Conservation (phyloP, 495 filamentous ascomycete genomes). For the Massariosphaeria phaeospora region DNA sequence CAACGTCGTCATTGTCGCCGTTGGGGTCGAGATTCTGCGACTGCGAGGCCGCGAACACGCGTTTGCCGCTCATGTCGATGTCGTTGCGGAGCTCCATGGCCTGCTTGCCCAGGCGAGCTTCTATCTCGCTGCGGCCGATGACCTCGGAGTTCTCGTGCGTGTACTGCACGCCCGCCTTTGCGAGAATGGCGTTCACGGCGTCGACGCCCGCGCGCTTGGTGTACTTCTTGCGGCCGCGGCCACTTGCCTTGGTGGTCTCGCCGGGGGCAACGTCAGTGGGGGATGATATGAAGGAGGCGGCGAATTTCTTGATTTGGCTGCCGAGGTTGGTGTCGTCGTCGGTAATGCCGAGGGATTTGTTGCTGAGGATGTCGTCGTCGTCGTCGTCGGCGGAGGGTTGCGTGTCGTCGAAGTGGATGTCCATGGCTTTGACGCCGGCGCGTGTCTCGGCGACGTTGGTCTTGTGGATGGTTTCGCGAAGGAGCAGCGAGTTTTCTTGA, state of each 20-base stretch:
- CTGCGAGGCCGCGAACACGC: slow-evolving; percentile 26
- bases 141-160: slow-evolving; percentile 96
- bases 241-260: slow-evolving; percentile 35
- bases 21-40: slow-evolving; percentile 6
- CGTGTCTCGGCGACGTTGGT: slow-evolving; percentile 93
- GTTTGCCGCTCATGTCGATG: slow-evolving; percentile 35
- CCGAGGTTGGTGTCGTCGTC: slow-evolving; percentile 47
- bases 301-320: slow-evolving; percentile 68
- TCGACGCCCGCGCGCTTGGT: slow-evolving; percentile 52
- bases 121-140: slow-evolving; percentile 79
- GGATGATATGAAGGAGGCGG: slow-evolving; percentile 49
- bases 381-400: slow-evolving; percentile 42
- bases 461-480: slow-evolving; percentile 93
- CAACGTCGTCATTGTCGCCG: not conserved
- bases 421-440: slow-evolving; percentile 74
- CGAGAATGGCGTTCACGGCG: slow-evolving; percentile 82
- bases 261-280: not conserved
- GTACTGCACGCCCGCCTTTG: slow-evolving; percentile 85
- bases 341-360: slow-evolving; percentile 41
- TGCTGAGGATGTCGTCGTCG: slow-evolving; percentile 48
- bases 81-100: slow-evolving; percentile 62
- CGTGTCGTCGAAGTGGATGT: slow-evolving; percentile 59
- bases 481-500: slow-evolving; percentile 69
- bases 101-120: slow-evolving; percentile 69
- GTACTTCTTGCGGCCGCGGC: slow-evolving; percentile 16